Conservation (phyloP, 2,329 filamentous ascomycete species). For the Cladobotryum protrusum region DNA sequence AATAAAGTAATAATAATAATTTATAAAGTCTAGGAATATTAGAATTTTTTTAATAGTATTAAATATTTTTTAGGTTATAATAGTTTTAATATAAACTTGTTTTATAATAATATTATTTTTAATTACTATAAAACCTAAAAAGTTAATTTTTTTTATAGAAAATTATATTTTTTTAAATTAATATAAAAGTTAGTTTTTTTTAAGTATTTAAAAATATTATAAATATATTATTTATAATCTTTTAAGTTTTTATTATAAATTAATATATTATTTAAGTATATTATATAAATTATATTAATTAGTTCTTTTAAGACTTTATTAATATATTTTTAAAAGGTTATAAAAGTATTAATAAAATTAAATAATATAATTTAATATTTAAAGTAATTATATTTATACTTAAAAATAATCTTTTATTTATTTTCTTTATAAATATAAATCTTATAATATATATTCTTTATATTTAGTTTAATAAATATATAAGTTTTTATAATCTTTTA, state of each 20-base stretch:
- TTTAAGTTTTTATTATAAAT: conserved; percentile 10
- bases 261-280: conserved; percentile 15
- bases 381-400: conserved; percentile 11
- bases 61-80: conserved; percentile 1
- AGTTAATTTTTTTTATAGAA: conserved; percentile 1
- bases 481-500: not conserved
- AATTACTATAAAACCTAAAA: conserved; percentile 6
- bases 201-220: conserved; percentile 7
- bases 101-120: conserved; percentile 9
- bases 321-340: conserved; percentile 13
- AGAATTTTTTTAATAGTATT: conserved; percentile 1
- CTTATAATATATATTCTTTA: conserved; percentile 12
- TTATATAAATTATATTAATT: conserved; percentile 11
- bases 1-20: not conserved
- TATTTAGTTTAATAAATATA: conserved; percentile 8
- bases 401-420: conserved; percentile 12
- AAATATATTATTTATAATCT: conserved; percentile 11
- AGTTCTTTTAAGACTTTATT: conserved; percentile 6
- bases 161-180: conserved; percentile 11
- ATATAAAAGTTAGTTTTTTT: conserved; percentile 9
- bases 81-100: not conserved
- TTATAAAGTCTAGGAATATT: conserved; percentile 1
- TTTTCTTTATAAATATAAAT: conserved; percentile 5
- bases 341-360: conserved; percentile 12
- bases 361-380: conserved; percentile 14